A percentile compares a stretch with the other conserved stretches of the same genome.
Evolutionary conservation across 352 stramenopile species (phyloP).

Genomic region (Blastocystis sp.): DNA sequence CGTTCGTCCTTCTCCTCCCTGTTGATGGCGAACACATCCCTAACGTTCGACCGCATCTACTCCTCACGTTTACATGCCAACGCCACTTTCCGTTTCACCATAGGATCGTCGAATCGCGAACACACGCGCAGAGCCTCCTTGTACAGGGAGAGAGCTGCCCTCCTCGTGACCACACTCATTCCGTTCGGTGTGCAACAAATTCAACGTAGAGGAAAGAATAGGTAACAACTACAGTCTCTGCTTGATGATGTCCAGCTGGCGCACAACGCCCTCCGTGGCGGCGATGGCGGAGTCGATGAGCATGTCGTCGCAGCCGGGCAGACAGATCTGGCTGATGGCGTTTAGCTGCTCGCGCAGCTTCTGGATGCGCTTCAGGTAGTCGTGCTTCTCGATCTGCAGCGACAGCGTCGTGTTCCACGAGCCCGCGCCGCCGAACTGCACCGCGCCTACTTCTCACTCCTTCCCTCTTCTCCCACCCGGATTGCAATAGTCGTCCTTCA

Average conservation of each 20-base stretch:
- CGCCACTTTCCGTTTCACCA: neutral
- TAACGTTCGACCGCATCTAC: constrained; percentile 26
- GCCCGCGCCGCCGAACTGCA: neutral
- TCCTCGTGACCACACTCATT: neutral
- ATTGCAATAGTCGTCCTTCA: constrained; percentile 36
- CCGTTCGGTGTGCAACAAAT: neutral
- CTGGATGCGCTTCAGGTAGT: constrained; percentile 64
- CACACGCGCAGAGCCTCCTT: neutral
- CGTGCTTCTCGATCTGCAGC: constrained; percentile 65
- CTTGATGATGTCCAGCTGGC: constrained; percentile 58
- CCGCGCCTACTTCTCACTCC: no score
- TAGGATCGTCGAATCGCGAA: neutral
- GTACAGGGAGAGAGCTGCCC: neutral
- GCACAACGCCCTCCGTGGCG: constrained; percentile 27
- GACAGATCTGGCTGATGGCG: constrained; percentile 34
- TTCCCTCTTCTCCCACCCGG: neutral
- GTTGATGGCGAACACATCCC: neutral
- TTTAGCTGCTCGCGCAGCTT: constrained; percentile 38
- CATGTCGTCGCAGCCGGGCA: constrained; percentile 57
- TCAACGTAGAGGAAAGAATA: no score
- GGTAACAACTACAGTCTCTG: constrained; percentile 34
- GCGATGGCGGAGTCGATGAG: constrained; percentile 51
- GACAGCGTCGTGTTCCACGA: constrained; percentile 61
- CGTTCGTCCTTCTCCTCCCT: neutral
- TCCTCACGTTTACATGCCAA: neutral